Percentiles rank a stretch among this genome's conserved stretches.
Conservation (phyloP, 2,329 filamentous ascomycete species). For the Aspergillus clavatus region DNA sequence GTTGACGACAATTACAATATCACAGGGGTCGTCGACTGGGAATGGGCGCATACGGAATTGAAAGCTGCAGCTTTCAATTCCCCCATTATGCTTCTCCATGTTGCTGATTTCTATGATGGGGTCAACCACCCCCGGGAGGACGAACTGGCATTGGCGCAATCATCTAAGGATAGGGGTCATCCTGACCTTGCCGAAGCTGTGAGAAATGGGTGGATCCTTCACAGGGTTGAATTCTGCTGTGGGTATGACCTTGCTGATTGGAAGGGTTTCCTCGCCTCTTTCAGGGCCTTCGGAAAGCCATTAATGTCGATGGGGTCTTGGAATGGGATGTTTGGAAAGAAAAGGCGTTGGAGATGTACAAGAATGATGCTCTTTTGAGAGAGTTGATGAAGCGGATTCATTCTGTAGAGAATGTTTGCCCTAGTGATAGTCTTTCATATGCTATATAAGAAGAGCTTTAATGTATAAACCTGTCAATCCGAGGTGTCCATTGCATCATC, state of each 20-base stretch:
- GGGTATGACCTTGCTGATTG: conserved; percentile 42
- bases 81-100: conserved; percentile 37
- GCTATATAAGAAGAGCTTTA: too few relatives aligned
- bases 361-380: conserved; percentile 13
- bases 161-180: conserved; percentile 33
- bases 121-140: conserved; percentile 35
- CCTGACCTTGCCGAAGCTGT: conserved; percentile 36
- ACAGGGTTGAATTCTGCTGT: conserved; percentile 41
- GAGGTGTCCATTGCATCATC: too few relatives aligned
- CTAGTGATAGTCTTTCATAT: too few relatives aligned
- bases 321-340: conserved; percentile 39
- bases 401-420: background rate
- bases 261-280: conserved; percentile 43
- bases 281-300: conserved; percentile 34
- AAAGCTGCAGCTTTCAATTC: conserved; percentile 42
- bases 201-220: conserved; percentile 36
- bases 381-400: background rate
- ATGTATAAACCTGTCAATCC: too few relatives aligned
- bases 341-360: conserved; percentile 33
- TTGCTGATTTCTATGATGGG: conserved; percentile 41
- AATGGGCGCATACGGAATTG: conserved; percentile 34
- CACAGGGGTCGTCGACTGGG: conserved; percentile 49
- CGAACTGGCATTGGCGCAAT: conserved; percentile 34
- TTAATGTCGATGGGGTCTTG: conserved; percentile 31
- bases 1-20: conserved; percentile 45